These are phyloP conservation scores for Fomitopsis serialis DNA, from an alignment of 768 basidiomycete species.

Conservation along the genomic window DNA sequence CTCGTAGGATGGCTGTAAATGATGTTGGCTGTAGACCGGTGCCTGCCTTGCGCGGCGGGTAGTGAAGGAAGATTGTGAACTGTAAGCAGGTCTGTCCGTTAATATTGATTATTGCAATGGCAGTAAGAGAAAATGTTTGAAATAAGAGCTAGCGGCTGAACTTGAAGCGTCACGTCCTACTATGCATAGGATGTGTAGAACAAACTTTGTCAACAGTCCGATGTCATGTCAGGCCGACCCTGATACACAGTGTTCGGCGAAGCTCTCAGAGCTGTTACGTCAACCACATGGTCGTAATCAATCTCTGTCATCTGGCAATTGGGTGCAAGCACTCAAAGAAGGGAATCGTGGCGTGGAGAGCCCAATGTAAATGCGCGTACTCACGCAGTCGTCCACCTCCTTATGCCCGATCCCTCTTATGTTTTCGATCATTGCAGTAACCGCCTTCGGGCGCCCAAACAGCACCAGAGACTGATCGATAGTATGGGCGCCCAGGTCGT, in stretches of 20 bases:
- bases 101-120: constrained; percentile 22
- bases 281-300: too few relatives aligned
- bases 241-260: too few relatives aligned
- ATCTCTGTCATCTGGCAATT: too few relatives aligned
- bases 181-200: too few relatives aligned
- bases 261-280: too few relatives aligned
- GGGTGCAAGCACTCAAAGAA: background rate
- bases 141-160: too few relatives aligned
- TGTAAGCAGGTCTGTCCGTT: too few relatives aligned
- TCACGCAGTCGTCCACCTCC: constrained; percentile 61
- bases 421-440: constrained; percentile 71
- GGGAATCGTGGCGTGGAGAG: background rate
- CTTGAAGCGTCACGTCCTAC: too few relatives aligned
- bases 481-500: constrained; percentile 77
- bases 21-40: constrained; percentile 35
- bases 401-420: constrained; percentile 58
- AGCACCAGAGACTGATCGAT: constrained; percentile 73
- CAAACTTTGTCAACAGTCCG: too few relatives aligned
- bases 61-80: constrained; percentile 19
- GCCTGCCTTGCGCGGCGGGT: constrained; percentile 8
- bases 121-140: constrained; percentile 7
- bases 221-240: too few relatives aligned
- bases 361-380: constrained; percentile 15
- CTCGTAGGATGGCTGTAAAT: constrained; percentile 62
- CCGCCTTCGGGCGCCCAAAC: constrained; percentile 65